These are phyloP conservation scores for Trypanosoma avium DNA, from an alignment of 208 protist genomes.

Conservation along the genomic window DNA sequence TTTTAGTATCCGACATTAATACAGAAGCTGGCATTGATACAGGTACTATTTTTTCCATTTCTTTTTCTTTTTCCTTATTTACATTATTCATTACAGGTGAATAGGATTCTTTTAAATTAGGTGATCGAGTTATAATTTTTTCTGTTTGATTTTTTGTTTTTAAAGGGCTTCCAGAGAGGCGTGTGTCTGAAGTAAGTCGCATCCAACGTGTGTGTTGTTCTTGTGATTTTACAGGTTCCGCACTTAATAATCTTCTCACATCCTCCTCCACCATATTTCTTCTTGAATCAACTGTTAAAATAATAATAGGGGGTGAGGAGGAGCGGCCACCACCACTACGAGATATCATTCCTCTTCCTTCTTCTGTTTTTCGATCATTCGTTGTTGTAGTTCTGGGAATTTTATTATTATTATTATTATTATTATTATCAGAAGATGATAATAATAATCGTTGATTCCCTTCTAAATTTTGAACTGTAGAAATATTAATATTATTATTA, in stretches of 20 bases:
- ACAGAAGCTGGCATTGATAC: background rate
- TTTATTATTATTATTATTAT: too few species aligned
- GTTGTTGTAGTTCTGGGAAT: background rate
- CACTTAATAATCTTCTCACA: constrained; percentile 23
- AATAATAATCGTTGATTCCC: background rate
- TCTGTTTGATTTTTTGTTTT: background rate
- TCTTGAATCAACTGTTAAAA: constrained; percentile 28
- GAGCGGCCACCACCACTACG: constrained; percentile 12
- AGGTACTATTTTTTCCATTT: background rate
- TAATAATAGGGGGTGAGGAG: constrained; percentile 26
- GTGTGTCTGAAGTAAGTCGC: background rate
- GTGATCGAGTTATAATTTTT: background rate
- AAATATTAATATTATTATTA: too few species aligned
- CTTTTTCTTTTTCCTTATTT: background rate
- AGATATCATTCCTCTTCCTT: background rate
- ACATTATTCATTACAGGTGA: background rate
- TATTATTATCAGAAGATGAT: background rate
- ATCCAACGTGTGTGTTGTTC: constrained; percentile 5
- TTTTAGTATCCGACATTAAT: background rate
- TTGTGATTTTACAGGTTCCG: constrained; percentile 10
- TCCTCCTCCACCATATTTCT: constrained; percentile 28
- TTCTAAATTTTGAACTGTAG: too few species aligned
- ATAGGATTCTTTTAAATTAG: background rate
- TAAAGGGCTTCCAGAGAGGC: background rate
- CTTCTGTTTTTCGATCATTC: background rate